phyloP scores from a whole-genome alignment of 1,284 basidiomycete species.

The Phlebopus sp. region DNA sequence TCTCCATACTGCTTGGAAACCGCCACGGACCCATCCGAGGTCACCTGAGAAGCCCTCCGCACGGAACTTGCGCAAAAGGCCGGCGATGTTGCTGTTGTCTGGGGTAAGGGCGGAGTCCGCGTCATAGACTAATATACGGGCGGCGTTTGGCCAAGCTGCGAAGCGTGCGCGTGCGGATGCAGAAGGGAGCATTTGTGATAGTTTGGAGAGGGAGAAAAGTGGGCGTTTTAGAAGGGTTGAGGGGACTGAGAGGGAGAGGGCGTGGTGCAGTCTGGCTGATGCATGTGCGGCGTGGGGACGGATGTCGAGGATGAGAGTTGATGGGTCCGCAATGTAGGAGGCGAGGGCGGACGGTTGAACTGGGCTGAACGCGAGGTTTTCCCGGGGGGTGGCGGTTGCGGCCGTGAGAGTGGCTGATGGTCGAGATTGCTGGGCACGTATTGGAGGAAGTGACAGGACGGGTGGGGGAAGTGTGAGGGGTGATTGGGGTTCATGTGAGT shows the following conservation, averaged over 20 bases:
- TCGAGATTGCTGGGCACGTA: slow-evolving; percentile 7
- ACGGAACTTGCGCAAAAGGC: slow-evolving; percentile 83
- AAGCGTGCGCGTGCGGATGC: slow-evolving; percentile 57
- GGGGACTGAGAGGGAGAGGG: slow-evolving; percentile 90
- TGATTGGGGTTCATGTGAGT: slow-evolving; percentile 7
- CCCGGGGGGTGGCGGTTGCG: not conserved
- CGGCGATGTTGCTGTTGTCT: slow-evolving; percentile 69
- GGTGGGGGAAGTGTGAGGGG: not conserved
- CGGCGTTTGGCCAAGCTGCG: slow-evolving; percentile 51
- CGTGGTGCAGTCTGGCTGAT: slow-evolving; percentile 61
- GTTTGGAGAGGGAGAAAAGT: slow-evolving; percentile 71
- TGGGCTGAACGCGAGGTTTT: slow-evolving; percentile 27
- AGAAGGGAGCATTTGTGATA: slow-evolving; percentile 74
- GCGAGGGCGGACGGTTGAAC: slow-evolving; percentile 34
- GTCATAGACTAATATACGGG: slow-evolving; percentile 78
- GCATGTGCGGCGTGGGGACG: slow-evolving; percentile 77
- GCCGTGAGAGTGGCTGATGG: not conserved
- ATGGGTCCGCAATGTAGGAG: slow-evolving; percentile 31
- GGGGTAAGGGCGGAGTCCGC: slow-evolving; percentile 63
- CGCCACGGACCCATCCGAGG: slow-evolving; percentile 77
- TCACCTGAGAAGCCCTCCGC: slow-evolving; percentile 64
- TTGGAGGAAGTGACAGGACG: not conserved
- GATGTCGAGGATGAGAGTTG: slow-evolving; percentile 76
- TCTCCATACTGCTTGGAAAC: slow-evolving; percentile 70
- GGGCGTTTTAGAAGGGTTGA: slow-evolving; percentile 92